These are phyloP conservation scores for Trichosporon sp. DNA, from an alignment of 1,284 basidiomycete species.

Conservation along the genomic window DNA sequence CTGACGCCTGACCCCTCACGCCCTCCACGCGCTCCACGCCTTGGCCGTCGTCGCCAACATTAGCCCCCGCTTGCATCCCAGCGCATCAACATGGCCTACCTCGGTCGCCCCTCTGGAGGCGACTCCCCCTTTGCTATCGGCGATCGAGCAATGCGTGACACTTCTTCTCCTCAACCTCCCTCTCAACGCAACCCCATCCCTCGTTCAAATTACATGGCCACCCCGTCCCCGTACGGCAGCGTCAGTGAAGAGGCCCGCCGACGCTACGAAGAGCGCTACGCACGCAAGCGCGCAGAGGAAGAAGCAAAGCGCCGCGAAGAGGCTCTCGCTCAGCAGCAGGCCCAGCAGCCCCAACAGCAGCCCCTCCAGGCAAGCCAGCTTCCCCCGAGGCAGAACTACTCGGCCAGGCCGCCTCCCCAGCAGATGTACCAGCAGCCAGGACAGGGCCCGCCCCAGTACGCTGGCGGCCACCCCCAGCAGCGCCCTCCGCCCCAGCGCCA, in stretches of 20 bases:
- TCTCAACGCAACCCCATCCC: constrained; percentile 40
- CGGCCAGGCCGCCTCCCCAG: neutral
- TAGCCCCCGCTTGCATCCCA: constrained; percentile 3
- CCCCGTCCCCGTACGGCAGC: constrained; percentile 40
- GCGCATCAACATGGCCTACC: constrained; percentile 27
- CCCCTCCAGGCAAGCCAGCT: neutral
- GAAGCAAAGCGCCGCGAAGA: constrained; percentile 24
- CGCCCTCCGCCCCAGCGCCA: neutral
- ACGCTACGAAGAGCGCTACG: constrained; percentile 47
- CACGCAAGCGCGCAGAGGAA: constrained; percentile 39
- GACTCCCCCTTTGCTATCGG: constrained; percentile 50
- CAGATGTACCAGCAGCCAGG: constrained; percentile 12
- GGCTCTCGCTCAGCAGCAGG: constrained; percentile 8
- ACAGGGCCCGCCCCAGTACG: constrained; percentile 15
- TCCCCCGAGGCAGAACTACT: neutral
- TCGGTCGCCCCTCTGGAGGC: constrained; percentile 46
- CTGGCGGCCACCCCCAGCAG: constrained; percentile 10
- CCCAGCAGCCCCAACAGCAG: constrained; percentile 19
- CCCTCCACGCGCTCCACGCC: neutral
- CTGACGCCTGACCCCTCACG: neutral
- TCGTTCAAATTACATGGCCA: constrained; percentile 24
- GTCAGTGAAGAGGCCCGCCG: constrained; percentile 45
- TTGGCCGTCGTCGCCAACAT: neutral
- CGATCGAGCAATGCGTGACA: constrained; percentile 44
- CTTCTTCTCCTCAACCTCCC: constrained; percentile 40